Conservation (phyloP, 805 yeast species). For the Yamadazyma takamatsuzukensis region DNA sequence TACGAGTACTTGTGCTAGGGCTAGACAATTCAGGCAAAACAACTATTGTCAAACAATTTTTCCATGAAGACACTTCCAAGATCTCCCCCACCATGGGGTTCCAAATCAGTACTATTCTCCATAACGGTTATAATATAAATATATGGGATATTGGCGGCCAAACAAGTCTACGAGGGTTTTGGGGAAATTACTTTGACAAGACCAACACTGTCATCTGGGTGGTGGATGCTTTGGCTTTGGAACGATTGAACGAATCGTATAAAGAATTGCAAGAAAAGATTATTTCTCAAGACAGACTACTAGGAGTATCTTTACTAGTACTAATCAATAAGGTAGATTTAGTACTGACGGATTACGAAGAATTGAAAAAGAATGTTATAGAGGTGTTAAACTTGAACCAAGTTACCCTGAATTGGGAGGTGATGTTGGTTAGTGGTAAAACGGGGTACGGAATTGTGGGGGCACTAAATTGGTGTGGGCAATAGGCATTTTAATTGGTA, state of each 20-base stretch:
- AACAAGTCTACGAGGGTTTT: constrained; percentile 35
- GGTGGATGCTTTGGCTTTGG: constrained; percentile 61
- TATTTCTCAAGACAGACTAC: constrained; percentile 62
- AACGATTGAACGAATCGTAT: constrained; percentile 62
- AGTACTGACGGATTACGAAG: constrained; percentile 25
- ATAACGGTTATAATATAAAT: constrained; percentile 46
- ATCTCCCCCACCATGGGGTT: constrained; percentile 92
- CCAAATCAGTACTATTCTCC: constrained; percentile 59
- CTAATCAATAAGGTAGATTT: constrained; percentile 75
- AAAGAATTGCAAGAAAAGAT: constrained; percentile 59
- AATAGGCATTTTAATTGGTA: no score
- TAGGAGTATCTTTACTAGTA: constrained; percentile 65
- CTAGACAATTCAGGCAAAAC: constrained; percentile 92
- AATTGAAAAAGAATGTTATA: constrained; percentile 1
- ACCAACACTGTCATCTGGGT: constrained; percentile 82
- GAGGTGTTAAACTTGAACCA: constrained; percentile 16
- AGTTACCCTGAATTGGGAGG: constrained; percentile 22
- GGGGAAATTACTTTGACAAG: constrained; percentile 86
- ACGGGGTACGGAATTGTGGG: constrained; percentile 19
- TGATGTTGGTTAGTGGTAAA: constrained; percentile 31
- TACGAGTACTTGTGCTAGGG: constrained; percentile 74
- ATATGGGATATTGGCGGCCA: constrained; percentile 88
- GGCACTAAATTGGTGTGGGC: constrained; percentile 6
- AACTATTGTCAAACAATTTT: constrained; percentile 63
- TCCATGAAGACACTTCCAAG: constrained; percentile 46